Base-by-base conservation (phyloP, 305 asterid species). In the Coffea humblotiana region DNA sequence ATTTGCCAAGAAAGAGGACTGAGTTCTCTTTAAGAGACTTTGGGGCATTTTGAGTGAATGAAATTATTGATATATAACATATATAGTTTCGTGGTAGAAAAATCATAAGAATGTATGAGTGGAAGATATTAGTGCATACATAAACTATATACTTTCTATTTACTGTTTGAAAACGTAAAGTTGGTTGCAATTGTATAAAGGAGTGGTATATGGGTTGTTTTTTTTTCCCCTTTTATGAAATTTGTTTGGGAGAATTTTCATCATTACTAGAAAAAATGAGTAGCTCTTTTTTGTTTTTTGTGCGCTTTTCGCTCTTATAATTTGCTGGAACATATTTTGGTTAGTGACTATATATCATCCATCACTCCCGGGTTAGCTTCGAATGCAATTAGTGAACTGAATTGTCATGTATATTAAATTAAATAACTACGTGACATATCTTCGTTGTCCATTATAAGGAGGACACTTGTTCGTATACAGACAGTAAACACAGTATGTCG, bases 21-120 rank as follows among this genome's bases (percentile, higher is more conserved):
- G 91, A 82, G 18, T 86, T 90, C 78, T 87, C 92, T 4, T 54
- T 88, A 51, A 84, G 91, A 67, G 92, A 92, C 87, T 89, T 88
- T 76, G 89, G 88, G 32, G 84, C 90, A 56, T 89, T 82, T 80
- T 87, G 54, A 80, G 80, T 85, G 64, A 79, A 76, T 32, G 35
- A 19, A 12, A 72, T 18, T 48, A 51, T 78, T 75, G 27, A 40
- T 40, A 40, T 40, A 40, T 5, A 4, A 40, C 43, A 45, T 18
- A 35, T 63, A 48, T 6, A n/a, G 5, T 14, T n/a, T 32, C 32
- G 11, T 68, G 3, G 67, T 23, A n/a, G 13, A 61, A 29, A 9
- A 16, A 9, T 13, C 40, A 49, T 5, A 37, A 35, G 56, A 16
- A 23, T 37, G 65, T 25, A 60, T 1, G 65, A 65, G 75, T 35